Evolutionary conservation across 2,329 filamentous ascomycete species (phyloP).

Genomic region (Trichoderma sp.): DNA sequence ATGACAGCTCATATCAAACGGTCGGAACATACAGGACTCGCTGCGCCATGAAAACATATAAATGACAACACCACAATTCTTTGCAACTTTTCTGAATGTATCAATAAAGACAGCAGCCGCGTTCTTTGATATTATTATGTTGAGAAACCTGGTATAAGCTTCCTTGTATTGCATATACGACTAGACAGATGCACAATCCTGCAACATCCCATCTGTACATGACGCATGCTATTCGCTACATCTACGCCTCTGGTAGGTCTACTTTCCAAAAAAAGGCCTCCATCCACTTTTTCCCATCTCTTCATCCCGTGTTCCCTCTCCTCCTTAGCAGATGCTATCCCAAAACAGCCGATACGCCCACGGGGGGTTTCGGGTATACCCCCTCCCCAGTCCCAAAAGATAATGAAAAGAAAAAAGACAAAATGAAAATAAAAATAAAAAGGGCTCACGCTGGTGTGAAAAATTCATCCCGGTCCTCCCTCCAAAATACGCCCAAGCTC

Average conservation of each 20-base stretch:
- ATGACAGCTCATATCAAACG: not conserved
- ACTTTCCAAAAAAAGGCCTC: not conserved
- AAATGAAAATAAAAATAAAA: slow-evolving; percentile 24
- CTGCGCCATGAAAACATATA: not conserved
- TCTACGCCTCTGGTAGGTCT: not conserved
- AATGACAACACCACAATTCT: not conserved
- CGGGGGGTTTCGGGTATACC: slow-evolving; percentile 17
- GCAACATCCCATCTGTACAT: not conserved
- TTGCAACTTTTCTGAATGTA: not conserved
- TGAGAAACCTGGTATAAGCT: not conserved
- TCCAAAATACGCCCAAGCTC: slow-evolving; percentile 26
- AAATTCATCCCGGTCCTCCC: slow-evolving; percentile 24
- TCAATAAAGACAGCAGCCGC: not conserved
- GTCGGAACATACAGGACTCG: not conserved
- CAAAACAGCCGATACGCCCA: slow-evolving; percentile 22
- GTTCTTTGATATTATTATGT: not conserved
- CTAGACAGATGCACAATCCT: not conserved
- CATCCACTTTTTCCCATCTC: slow-evolving; percentile 14
- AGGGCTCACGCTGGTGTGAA: slow-evolving; percentile 26
- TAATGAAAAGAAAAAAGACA: no score
- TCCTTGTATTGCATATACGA: not conserved
- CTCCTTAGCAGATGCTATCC: slow-evolving; percentile 18
- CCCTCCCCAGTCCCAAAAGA: slow-evolving; percentile 23
- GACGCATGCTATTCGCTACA: slow-evolving; percentile 22
- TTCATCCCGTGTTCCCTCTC: slow-evolving; percentile 3